Evolutionary conservation across 2,329 filamentous ascomycete species (phyloP), one percentile per base, ranked within the genome.

Genomic region (Tricladium varicosporioides): DNA sequence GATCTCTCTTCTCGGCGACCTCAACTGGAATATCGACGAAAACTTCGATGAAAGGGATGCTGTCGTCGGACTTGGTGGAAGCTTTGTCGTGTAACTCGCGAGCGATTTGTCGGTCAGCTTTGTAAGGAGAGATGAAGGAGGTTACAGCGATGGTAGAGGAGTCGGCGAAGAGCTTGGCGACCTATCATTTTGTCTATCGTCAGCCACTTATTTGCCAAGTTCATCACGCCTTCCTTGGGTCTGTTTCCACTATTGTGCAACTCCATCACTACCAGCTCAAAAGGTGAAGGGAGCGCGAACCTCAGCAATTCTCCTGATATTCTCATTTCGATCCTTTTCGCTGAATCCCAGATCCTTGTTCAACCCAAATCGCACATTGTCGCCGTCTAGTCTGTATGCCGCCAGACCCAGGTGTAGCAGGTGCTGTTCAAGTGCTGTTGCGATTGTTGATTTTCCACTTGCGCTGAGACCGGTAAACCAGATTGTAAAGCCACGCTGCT

Each of bases 401-500:
- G 87, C 79, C 51, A 94, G 79, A 45, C 87, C 88, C 10, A 91
- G 82, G 74, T 96, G 92, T 55, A 99, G 85, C 33, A 99, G 87
- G 75, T 97, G 92, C 79, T 97, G 93, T 80, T 99, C 94, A 43
- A 99, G 89, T 14, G 94, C 94, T 2, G 91, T 96, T 54, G 94
- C 94, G 61, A 99, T 91, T 57, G 94, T 99, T 52, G 93, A 97
- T 78, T 99, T 99, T 71, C 94, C 94, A 0, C 91, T 96, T 51
- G 93, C 94, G 40, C 91, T 96, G 63, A 99, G 89, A 54, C 94
- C 94, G 1, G 94, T 99, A 72, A 99, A 89, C 94, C 94, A 99
- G 77, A 99, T 87, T 57, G 94, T 99, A 73, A 95, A 88, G 72
- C 94, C 94, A 65, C 85, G 84, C 76, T 99, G 94, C 74, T 87